phyloP scores from a whole-genome alignment of 2,329 filamentous ascomycete species.

The Xylariomycetidae sp. region DNA sequence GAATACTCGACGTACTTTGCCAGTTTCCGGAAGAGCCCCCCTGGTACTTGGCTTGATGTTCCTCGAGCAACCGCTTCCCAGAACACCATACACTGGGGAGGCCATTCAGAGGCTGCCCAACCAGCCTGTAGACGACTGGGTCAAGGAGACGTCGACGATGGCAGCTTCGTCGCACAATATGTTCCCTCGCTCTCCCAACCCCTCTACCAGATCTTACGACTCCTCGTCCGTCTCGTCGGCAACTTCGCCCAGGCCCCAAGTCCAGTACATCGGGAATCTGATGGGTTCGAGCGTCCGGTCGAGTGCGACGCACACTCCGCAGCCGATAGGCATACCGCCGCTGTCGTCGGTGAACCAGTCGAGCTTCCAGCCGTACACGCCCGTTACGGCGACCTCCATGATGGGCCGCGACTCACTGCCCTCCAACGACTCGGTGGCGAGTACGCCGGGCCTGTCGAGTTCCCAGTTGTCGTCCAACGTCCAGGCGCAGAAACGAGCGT shows the following conservation, averaged over 20 bases:
- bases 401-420: conserved; percentile 55
- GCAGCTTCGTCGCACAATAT: conserved; percentile 49
- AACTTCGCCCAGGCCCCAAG: conserved; percentile 50
- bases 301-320: conserved; percentile 42
- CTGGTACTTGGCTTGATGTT: conserved; percentile 32
- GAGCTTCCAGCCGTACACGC: conserved; percentile 48
- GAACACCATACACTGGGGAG: conserved; percentile 31
- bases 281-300: conserved; percentile 47
- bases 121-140: conserved; percentile 28
- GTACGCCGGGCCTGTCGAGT: conserved; percentile 44
- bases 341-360: conserved; percentile 39
- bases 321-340: conserved; percentile 48
- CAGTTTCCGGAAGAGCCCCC: conserved; percentile 15
- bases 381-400: conserved; percentile 40
- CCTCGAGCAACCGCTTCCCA: conserved; percentile 32
- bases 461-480: conserved; percentile 39
- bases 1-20: conserved; percentile 16
- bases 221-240: conserved; percentile 58
- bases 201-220: conserved; percentile 56
- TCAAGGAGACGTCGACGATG: conserved; percentile 37
- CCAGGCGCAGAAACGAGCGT: conserved; percentile 84
- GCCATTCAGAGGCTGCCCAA: conserved; percentile 30
- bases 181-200: conserved; percentile 56
- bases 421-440: conserved; percentile 51
- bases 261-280: conserved; percentile 46